Conservation (phyloP, 331 rosid species). For the Rosa hybrid region DNA sequence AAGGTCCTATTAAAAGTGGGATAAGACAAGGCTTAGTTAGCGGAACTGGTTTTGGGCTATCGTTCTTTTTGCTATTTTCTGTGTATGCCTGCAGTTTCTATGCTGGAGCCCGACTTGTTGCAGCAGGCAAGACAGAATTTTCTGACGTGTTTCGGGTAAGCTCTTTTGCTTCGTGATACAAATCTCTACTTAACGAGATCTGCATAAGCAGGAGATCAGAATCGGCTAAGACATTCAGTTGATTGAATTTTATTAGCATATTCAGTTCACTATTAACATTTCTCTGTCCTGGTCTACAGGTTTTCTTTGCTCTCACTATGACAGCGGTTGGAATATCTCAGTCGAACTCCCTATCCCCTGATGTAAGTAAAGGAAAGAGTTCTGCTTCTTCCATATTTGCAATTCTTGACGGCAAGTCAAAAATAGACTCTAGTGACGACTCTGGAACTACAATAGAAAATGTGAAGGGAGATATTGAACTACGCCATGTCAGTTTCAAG, state of each 20-base stretch:
- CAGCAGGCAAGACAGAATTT: conserved; percentile 41
- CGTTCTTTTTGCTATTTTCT: conserved; percentile 35
- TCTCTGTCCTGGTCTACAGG: conserved; percentile 27
- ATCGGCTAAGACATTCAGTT: not conserved
- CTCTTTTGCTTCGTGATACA: not conserved
- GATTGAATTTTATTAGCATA: not conserved
- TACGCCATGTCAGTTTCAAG: conserved; percentile 69
- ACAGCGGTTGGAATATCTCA: conserved; percentile 70
- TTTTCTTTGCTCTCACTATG: conserved; percentile 68
- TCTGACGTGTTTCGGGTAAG: conserved; percentile 46
- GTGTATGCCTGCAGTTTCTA: conserved; percentile 49
- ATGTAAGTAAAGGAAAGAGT: conserved; percentile 63
- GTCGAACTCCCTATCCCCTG: conserved; percentile 70
- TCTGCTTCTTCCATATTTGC: conserved; percentile 77
- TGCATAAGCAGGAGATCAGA: not conserved
- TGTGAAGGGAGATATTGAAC: conserved; percentile 79
- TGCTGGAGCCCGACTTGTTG: conserved; percentile 48
- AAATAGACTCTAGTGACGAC: conserved; percentile 72
- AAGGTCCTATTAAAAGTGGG: conserved; percentile 52
- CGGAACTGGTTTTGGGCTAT: conserved; percentile 49
- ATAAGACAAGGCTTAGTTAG: conserved; percentile 49
- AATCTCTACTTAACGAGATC: not conserved
- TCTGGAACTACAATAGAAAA: conserved; percentile 56
- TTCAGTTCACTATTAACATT: not conserved
- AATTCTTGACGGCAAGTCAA: conserved; percentile 65